Evolutionary conservation across 2,329 filamentous ascomycete species (phyloP).

Genomic region (Chaetomium strumarium): DNA sequence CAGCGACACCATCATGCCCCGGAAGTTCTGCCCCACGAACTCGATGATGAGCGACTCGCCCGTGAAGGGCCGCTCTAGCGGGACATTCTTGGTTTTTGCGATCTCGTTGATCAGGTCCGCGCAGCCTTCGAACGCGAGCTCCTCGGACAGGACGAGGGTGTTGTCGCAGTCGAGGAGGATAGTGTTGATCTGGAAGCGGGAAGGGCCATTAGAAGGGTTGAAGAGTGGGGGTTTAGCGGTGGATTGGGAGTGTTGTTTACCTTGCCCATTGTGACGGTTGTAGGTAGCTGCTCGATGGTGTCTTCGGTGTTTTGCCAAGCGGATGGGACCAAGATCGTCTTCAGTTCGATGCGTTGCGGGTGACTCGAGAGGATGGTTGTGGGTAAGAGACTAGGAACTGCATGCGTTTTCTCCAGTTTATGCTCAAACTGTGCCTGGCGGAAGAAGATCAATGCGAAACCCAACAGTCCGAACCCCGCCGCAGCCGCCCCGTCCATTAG

Average conservation of each 20-base stretch:
- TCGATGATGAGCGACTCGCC: conserved; percentile 72
- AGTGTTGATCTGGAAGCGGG: conserved; percentile 52
- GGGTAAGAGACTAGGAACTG: neutral
- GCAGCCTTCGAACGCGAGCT: conserved; percentile 85
- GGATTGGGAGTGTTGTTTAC: conserved; percentile 6
- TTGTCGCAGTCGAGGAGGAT: conserved; percentile 80
- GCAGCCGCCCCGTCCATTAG: neutral
- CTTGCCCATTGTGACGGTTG: conserved; percentile 20
- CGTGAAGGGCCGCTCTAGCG: conserved; percentile 60
- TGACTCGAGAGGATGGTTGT: no score
- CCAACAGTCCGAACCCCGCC: conserved; percentile 4
- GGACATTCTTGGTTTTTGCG: conserved; percentile 58
- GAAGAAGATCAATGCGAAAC: conserved; percentile 3
- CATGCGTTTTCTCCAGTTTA: neutral
- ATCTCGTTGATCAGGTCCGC: conserved; percentile 85
- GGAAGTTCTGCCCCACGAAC: conserved; percentile 93
- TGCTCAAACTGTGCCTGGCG: neutral
- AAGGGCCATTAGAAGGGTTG: neutral
- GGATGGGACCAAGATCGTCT: no score
- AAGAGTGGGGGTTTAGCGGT: neutral
- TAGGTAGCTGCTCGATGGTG: neutral
- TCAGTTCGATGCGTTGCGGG: no score
- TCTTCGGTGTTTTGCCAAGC: neutral
- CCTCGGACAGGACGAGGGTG: conserved; percentile 87
- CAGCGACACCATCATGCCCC: conserved; percentile 77